Conservation (phyloP, 441 rosid species). For the Breynia disticha region DNA sequence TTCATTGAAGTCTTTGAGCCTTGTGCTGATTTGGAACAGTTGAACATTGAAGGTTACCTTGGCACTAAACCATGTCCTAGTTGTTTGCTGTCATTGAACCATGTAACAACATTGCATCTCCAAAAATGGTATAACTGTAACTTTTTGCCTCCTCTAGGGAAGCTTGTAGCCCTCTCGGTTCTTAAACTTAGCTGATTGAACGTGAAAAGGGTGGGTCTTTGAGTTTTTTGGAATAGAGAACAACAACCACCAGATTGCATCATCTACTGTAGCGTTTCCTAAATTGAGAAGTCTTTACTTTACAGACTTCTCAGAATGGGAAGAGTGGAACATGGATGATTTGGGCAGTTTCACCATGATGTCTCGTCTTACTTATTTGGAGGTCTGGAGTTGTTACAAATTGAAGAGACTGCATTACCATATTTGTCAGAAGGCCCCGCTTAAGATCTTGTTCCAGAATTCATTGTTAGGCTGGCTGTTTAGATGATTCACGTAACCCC, state of each 20-base stretch:
- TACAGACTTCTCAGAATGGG: slow-evolving; percentile 1
- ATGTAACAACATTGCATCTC: neutral
- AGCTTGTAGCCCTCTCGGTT: slow-evolving; percentile 11
- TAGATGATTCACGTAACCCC: too few species aligned
- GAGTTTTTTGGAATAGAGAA: slow-evolving; percentile 12
- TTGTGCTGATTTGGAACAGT: neutral
- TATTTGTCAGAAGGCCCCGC: neutral
- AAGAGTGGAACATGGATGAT: slow-evolving; percentile 10
- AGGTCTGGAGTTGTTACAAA: neutral
- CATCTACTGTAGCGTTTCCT: slow-evolving; percentile 14
- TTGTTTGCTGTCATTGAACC: slow-evolving; percentile 9
- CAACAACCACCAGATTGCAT: neutral
- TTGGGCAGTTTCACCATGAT: neutral
- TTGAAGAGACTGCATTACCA: slow-evolving; percentile 7
- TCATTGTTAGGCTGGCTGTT: too few species aligned
- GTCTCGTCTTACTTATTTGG: slow-evolving; percentile 7
- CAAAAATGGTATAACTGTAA: neutral
- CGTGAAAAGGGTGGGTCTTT: slow-evolving; percentile 4
- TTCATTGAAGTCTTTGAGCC: slow-evolving; percentile 16
- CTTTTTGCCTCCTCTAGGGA: slow-evolving; percentile 16
- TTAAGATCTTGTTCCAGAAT: too few species aligned
- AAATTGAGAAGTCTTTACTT: slow-evolving; percentile 2
- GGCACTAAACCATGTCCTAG: neutral
- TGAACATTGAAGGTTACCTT: neutral
- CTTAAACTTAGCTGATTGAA: neutral